A percentile compares a stretch with the other conserved stretches of the same genome.
phyloP scores from a whole-genome alignment of 2,329 filamentous ascomycete species.

The Calonectria pteridis region DNA sequence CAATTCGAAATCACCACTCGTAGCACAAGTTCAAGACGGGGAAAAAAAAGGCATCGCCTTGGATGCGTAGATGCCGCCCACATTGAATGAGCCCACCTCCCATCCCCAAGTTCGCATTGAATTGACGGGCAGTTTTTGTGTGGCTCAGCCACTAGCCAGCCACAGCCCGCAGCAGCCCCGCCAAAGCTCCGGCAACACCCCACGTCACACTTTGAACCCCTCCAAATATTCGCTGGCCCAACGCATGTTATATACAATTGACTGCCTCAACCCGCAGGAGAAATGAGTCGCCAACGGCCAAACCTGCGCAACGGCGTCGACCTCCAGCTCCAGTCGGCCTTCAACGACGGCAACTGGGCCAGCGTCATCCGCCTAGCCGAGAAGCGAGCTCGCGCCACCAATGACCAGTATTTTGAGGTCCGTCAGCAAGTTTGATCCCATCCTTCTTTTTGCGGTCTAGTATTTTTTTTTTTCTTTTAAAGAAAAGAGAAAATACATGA shows the following conservation, averaged over 20 bases:
- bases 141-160: slow-evolving; percentile 27
- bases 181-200: slow-evolving; percentile 21
- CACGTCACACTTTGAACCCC: slow-evolving; percentile 24
- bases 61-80: not conserved
- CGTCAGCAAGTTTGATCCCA: slow-evolving; percentile 28
- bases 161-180: slow-evolving; percentile 14
- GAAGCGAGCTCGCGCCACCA: slow-evolving; percentile 61
- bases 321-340: slow-evolving; percentile 67
- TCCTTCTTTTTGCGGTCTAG: not conserved
- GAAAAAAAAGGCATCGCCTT: not conserved
- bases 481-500: not conserved
- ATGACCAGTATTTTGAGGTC: slow-evolving; percentile 70
- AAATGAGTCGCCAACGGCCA: slow-evolving; percentile 52
- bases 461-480: not conserved
- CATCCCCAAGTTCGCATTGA: not conserved
- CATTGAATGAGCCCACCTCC: not conserved
- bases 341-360: slow-evolving; percentile 66
- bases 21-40: not conserved
- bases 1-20: not conserved
- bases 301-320: slow-evolving; percentile 64
- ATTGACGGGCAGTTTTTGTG: not conserved
- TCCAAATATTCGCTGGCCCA: slow-evolving; percentile 26
- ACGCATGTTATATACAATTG: slow-evolving; percentile 29
- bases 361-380: slow-evolving; percentile 64
- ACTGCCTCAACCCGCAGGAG: slow-evolving; percentile 23